A percentile compares a stretch with the other conserved stretches of the same genome.
These are phyloP conservation scores for Xeromyces bisporus DNA, from an alignment of 495 filamentous ascomycete species.

Conservation along the genomic window DNA sequence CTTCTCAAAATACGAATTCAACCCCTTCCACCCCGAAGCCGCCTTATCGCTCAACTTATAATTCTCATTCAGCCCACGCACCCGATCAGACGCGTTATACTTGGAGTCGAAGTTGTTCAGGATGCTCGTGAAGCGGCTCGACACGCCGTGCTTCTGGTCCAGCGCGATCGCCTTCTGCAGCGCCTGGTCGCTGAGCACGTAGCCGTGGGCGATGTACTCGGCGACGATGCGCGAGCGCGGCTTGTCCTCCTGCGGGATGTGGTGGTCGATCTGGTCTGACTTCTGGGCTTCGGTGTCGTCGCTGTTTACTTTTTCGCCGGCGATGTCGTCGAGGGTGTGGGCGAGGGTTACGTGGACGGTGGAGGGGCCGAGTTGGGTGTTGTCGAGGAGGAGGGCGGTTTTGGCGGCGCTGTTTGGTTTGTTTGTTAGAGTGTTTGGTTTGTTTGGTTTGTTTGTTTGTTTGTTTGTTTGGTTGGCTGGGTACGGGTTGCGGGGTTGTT, in stretches of 20 bases:
- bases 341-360: constrained; percentile 62
- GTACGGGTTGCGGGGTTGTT: no score
- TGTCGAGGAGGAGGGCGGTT: constrained; percentile 89
- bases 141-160: constrained; percentile 81
- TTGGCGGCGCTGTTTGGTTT: constrained; percentile 55
- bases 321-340: constrained; percentile 46
- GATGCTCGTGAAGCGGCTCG: constrained; percentile 53
- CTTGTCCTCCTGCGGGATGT: constrained; percentile 87
- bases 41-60: constrained; percentile 58
- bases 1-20: constrained; percentile 82
- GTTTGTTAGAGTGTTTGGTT: no score
- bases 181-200: constrained; percentile 68
- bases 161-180: constrained; percentile 72
- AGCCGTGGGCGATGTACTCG: constrained; percentile 91
- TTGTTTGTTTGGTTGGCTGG: no score
- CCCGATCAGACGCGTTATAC: constrained; percentile 63
- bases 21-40: constrained; percentile 42
- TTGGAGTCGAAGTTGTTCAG: constrained; percentile 64
- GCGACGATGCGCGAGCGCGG: constrained; percentile 81
- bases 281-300: constrained; percentile 33
- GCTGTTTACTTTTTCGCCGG: constrained; percentile 29
- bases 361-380: constrained; percentile 73
- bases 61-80: constrained; percentile 53
- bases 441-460: no score
- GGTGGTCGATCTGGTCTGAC: no score